Percentiles rank a stretch among this genome's conserved stretches.
Conservation (phyloP, 2,329 filamentous ascomycete genomes). For the Magnaporthales sp. region DNA sequence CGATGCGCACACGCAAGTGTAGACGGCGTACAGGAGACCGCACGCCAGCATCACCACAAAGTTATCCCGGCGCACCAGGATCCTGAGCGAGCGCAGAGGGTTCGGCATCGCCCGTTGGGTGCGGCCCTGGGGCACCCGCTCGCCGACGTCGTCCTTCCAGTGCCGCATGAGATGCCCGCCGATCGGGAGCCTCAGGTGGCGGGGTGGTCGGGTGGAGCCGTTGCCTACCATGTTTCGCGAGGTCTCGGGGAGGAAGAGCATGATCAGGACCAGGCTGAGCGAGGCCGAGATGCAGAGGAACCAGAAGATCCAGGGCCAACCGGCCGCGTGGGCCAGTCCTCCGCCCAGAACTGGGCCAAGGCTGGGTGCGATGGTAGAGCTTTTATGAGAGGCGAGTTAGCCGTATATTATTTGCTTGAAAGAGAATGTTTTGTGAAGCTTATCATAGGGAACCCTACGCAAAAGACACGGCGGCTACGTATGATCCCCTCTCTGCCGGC, state of each 20-base stretch:
- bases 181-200: background rate
- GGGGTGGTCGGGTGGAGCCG: constrained; percentile 31
- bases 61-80: background rate
- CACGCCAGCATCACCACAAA: background rate
- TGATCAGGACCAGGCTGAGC: constrained; percentile 24
- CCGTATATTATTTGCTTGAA: background rate
- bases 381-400: background rate
- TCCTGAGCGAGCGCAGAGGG: background rate
- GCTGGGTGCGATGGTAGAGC: constrained; percentile 29
- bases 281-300: constrained; percentile 36
- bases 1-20: background rate
- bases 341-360: constrained; percentile 25
- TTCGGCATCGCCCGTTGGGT: constrained; percentile 1
- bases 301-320: constrained; percentile 49
- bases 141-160: background rate
- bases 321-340: constrained; percentile 40
- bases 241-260: constrained; percentile 44
- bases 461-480: constrained; percentile 44
- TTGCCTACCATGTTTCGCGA: constrained; percentile 41
- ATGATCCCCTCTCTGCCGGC: constrained; percentile 45
- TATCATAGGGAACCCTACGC: constrained; percentile 36
- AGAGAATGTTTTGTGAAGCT: background rate
- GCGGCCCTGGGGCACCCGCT: too few species aligned
- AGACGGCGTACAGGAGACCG: background rate
- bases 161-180: background rate